Conservation (phyloP, 352 stramenopile genomes). For the Phytophthora chlamydospora region DNA sequence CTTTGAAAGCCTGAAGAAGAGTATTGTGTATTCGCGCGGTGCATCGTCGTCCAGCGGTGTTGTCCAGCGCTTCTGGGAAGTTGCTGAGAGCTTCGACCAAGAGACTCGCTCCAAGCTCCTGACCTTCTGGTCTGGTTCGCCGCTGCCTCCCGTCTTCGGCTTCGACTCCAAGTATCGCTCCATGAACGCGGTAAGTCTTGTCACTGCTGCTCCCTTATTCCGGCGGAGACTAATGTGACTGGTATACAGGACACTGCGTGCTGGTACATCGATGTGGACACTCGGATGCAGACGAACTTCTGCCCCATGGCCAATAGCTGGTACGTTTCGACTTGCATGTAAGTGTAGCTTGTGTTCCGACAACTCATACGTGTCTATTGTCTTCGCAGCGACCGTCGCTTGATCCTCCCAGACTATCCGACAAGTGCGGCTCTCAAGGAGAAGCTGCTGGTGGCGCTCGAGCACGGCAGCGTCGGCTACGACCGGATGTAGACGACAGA, state of each 20-base stretch:
- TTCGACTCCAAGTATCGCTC: slow-evolving; percentile 64
- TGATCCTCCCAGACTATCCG: slow-evolving; percentile 75
- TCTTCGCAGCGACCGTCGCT: slow-evolving; percentile 57
- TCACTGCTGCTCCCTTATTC: neutral
- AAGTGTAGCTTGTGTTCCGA: neutral
- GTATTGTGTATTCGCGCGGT: slow-evolving; percentile 63
- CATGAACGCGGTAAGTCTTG: slow-evolving; percentile 55
- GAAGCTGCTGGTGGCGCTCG: slow-evolving; percentile 67
- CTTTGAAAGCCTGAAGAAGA: slow-evolving; percentile 53
- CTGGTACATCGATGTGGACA: slow-evolving; percentile 79
- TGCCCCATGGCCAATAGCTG: slow-evolving; percentile 81
- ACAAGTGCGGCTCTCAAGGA: slow-evolving; percentile 55
- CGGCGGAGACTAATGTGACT: slow-evolving; percentile 6
- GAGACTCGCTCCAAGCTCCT: slow-evolving; percentile 56
- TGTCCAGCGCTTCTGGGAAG: slow-evolving; percentile 66
- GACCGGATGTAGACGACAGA: slow-evolving; percentile 65
- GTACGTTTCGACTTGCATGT: slow-evolving; percentile 33
- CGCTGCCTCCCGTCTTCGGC: slow-evolving; percentile 71
- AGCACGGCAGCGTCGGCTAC: slow-evolving; percentile 72
- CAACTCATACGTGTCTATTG: slow-evolving; percentile 19
- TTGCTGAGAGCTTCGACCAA: slow-evolving; percentile 70
- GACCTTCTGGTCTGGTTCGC: slow-evolving; percentile 81
- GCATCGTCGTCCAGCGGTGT: slow-evolving; percentile 48
- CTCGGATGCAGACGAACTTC: slow-evolving; percentile 44
- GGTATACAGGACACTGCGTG: slow-evolving; percentile 52